phyloP scores from a whole-genome alignment of 306 rosid genomes.

The Albizia julibrissin region DNA sequence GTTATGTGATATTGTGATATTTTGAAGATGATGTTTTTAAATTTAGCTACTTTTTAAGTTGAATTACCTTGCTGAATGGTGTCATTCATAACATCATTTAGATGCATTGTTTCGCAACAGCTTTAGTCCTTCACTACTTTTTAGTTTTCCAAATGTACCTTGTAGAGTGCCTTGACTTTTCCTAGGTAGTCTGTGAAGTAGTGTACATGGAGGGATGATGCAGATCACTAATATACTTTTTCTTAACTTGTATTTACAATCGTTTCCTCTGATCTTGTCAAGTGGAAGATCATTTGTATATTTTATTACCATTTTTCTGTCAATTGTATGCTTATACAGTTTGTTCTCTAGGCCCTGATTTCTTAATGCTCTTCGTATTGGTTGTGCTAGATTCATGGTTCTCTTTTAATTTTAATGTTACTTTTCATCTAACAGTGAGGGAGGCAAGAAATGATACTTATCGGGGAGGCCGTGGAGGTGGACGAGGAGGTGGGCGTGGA shows the following conservation, averaged over 20 bases:
- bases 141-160: background rate
- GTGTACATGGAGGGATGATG: background rate
- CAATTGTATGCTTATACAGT: background rate
- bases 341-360: background rate
- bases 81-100: background rate
- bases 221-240: background rate
- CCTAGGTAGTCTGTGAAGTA: background rate
- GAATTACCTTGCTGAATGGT: background rate
- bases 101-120: background rate
- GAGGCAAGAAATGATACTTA: constrained; percentile 69
- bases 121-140: background rate
- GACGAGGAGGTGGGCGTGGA: constrained; percentile 60
- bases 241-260: background rate
- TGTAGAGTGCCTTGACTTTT: background rate
- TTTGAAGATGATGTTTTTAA: background rate
- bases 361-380: background rate
- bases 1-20: background rate
- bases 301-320: background rate
- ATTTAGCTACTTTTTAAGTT: background rate
- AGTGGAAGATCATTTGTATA: background rate
- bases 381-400: background rate
- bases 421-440: constrained; percentile 55
- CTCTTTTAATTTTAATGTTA: background rate
- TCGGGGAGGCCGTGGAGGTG: constrained; percentile 79
- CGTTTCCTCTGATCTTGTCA: background rate